Evolutionary conservation across 352 stramenopile genomes (phyloP).

Genomic region (Phytophthora ramorum): DNA sequence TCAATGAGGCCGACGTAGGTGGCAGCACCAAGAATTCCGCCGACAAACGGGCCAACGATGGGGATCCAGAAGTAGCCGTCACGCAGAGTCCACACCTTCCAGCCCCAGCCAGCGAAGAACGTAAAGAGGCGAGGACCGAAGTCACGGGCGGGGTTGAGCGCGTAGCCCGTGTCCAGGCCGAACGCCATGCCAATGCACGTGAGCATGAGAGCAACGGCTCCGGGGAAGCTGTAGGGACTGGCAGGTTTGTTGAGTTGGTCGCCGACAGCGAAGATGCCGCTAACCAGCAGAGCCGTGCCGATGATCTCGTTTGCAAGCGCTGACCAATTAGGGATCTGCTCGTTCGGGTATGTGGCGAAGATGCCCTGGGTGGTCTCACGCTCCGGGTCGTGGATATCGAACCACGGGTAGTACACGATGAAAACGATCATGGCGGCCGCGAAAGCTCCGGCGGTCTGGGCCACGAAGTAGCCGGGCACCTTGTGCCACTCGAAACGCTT

Average conservation of each 20-base stretch:
- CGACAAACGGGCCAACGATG: constrained; percentile 35
- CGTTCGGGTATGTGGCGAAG: constrained; percentile 61
- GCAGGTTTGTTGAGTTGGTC: constrained; percentile 56
- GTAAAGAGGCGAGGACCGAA: constrained; percentile 59
- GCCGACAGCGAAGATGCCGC: constrained; percentile 51
- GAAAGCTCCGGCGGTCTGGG: constrained; percentile 58
- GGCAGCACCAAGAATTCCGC: constrained; percentile 29
- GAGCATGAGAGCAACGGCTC: constrained; percentile 41
- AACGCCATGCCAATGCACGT: constrained; percentile 49
- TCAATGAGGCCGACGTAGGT: constrained; percentile 34
- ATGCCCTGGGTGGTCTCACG: constrained; percentile 47
- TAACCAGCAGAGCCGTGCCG: constrained; percentile 46
- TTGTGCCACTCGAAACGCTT: constrained; percentile 64
- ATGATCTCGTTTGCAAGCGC: constrained; percentile 55
- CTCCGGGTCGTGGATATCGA: constrained; percentile 53
- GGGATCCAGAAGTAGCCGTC: constrained; percentile 37
- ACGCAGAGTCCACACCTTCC: constrained; percentile 44
- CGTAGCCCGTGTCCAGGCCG: constrained; percentile 48
- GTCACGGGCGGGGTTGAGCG: constrained; percentile 53
- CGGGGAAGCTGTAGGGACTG: constrained; percentile 46
- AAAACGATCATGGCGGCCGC: constrained; percentile 52
- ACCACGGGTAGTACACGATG: constrained; percentile 68
- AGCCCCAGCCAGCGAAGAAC: constrained; percentile 54
- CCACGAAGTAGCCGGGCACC: constrained; percentile 55
- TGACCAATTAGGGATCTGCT: constrained; percentile 44